phyloP scores from a whole-genome alignment of 306 rosid genomes.

The Lathyrus oleraceus region DNA sequence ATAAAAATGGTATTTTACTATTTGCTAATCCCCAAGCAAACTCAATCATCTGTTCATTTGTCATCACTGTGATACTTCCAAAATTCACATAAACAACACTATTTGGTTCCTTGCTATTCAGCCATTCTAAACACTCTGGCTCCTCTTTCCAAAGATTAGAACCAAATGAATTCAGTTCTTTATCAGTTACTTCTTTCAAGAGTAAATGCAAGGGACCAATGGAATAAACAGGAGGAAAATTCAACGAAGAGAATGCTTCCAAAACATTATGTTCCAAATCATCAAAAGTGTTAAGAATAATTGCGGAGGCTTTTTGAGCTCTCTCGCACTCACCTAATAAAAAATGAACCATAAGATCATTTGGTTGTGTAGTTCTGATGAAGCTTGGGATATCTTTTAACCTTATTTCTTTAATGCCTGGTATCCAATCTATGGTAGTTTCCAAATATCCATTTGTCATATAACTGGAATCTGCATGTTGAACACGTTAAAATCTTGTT shows the following conservation, averaged over 20 bases:
- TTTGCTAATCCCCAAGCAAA: not conserved
- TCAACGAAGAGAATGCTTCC: not conserved
- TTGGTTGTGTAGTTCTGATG: too few species aligned
- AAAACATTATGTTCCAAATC: too few species aligned
- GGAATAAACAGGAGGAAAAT: not conserved
- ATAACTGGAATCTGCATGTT: slow-evolving; percentile 1
- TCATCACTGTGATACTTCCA: not conserved
- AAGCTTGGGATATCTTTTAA: too few species aligned
- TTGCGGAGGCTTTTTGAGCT: too few species aligned
- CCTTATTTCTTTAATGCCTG: not conserved
- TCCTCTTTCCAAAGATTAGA: slow-evolving; percentile 1
- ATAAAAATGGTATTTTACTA: not conserved
- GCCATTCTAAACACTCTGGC: not conserved
- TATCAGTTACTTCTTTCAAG: not conserved
- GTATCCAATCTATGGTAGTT: not conserved
- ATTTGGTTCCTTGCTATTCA: not conserved
- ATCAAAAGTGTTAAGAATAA: too few species aligned
- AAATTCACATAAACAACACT: not conserved
- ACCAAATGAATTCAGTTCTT: not conserved
- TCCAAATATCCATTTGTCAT: not conserved
- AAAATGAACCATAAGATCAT: too few species aligned
- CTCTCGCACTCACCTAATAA: too few species aligned
- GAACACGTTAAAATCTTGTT: too few species aligned
- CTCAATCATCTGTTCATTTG: not conserved
- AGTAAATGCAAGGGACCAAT: not conserved